Conservation (phyloP, 1,139 yeast genomes). For the Hemisphaericaspora xylanilytica region DNA sequence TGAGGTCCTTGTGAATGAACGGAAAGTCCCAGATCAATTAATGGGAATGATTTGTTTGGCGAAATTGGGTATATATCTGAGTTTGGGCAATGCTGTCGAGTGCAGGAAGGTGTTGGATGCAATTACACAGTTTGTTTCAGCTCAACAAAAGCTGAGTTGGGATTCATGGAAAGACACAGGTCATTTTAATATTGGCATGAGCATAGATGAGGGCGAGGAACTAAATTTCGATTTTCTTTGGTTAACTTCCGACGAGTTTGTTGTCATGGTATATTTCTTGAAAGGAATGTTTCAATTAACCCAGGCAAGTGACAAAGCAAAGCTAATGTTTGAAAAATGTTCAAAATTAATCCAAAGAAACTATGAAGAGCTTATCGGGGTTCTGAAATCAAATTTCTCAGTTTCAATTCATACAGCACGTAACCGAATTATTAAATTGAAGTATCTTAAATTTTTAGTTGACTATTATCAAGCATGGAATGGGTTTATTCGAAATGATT, state of each 20-base stretch:
- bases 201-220: background rate
- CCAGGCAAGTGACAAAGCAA: conserved; percentile 27
- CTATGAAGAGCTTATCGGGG: conserved; percentile 16
- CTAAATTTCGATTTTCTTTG: conserved; percentile 27
- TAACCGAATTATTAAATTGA: conserved; percentile 20
- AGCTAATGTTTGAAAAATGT: conserved; percentile 35
- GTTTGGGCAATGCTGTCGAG: conserved; percentile 21
- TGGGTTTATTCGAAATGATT: conserved; percentile 30
- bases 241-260: conserved; percentile 44
- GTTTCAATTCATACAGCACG: conserved; percentile 20
- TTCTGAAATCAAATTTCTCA: conserved; percentile 10
- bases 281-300: conserved; percentile 37
- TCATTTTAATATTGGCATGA: conserved; percentile 11
- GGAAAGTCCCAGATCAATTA: conserved; percentile 26
- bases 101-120: conserved; percentile 16
- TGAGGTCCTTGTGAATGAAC: conserved; percentile 3
- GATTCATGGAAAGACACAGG: conserved; percentile 28
- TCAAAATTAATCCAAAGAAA: conserved; percentile 30
- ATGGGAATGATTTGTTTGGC: conserved; percentile 27
- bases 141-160: conserved; percentile 22
- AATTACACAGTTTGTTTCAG: no score
- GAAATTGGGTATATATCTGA: conserved; percentile 22
- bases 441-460: conserved; percentile 25
- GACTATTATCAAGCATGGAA: conserved; percentile 34
- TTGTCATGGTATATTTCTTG: conserved; percentile 36